Evolutionary conservation across 2,329 filamentous ascomycete species (phyloP).

Genomic region (Diaporthe amygdali): DNA sequence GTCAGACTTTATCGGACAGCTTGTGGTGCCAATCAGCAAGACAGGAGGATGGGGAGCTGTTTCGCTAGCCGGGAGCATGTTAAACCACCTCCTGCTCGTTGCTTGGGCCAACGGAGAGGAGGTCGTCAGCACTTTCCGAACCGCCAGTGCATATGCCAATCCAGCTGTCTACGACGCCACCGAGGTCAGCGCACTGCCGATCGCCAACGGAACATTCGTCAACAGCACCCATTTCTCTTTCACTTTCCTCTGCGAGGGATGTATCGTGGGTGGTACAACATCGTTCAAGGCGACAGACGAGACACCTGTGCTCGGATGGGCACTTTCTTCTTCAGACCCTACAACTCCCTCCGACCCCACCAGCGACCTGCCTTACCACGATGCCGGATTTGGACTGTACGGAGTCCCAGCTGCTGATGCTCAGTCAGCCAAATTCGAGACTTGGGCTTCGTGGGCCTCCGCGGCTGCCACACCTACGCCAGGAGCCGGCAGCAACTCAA

Average conservation of each 20-base stretch:
- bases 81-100: constrained; percentile 46
- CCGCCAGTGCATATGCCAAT: constrained; percentile 41
- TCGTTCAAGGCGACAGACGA: constrained; percentile 32
- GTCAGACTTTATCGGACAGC: constrained; percentile 59
- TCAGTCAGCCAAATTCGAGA: constrained; percentile 37
- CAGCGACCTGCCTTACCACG: constrained; percentile 45
- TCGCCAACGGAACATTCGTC: constrained; percentile 50
- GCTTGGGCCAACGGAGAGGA: constrained; percentile 48
- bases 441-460: constrained; percentile 29
- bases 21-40: constrained; percentile 45
- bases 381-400: constrained; percentile 43
- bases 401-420: constrained; percentile 37
- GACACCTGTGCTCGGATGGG: constrained; percentile 43
- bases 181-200: constrained; percentile 41
- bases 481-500: constrained; percentile 20
- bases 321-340: constrained; percentile 40
- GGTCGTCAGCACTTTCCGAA: constrained; percentile 33
- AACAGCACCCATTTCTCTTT: constrained; percentile 53
- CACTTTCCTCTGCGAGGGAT: constrained; percentile 52
- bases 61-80: constrained; percentile 48
- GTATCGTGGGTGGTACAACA: constrained; percentile 36
- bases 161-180: constrained; percentile 44
- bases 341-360: constrained; percentile 36
- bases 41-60: constrained; percentile 56
- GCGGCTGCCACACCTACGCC: constrained; percentile 14